These are phyloP conservation scores for Rhododendron henanense DNA, from an alignment of 148 eudicot genomes.

Conservation along the genomic window DNA sequence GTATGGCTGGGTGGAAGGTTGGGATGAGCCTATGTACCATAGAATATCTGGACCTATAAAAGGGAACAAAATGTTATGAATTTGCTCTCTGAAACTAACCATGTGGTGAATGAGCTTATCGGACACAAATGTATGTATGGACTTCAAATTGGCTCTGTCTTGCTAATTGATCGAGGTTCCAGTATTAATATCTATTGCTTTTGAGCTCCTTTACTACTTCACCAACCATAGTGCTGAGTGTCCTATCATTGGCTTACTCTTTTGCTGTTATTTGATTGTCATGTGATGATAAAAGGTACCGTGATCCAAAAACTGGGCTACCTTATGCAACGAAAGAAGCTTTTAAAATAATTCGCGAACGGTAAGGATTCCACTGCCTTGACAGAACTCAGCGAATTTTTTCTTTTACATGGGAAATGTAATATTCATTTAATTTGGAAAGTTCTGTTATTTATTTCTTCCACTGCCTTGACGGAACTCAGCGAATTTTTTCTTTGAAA, in stretches of 20 bases:
- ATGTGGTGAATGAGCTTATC: neutral
- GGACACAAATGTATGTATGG: neutral
- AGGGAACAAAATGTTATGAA: neutral
- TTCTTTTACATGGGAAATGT: neutral
- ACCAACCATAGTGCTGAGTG: neutral
- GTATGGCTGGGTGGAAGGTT: neutral
- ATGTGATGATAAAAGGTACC: conserved; percentile 45
- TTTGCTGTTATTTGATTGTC: neutral
- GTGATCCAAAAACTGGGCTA: conserved; percentile 90
- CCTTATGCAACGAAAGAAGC: conserved; percentile 97
- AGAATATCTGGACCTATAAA: neutral
- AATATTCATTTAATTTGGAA: neutral
- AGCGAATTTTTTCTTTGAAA: neutral
- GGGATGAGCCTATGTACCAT: neutral
- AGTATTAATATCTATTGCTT: neutral
- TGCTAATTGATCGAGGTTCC: neutral
- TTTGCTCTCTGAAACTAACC: neutral
- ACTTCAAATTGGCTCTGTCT: neutral
- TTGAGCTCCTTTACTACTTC: neutral
- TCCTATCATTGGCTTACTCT: neutral
- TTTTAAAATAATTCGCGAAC: conserved; percentile 63
- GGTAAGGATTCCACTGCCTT: conserved; percentile 35
- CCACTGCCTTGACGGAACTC: neutral
- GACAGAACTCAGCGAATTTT: neutral
- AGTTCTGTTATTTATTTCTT: neutral